Percentiles rank a stretch among this genome's conserved stretches.
Conservation (phyloP, 495 filamentous ascomycete genomes). For the Cladorrhinum samala region DNA sequence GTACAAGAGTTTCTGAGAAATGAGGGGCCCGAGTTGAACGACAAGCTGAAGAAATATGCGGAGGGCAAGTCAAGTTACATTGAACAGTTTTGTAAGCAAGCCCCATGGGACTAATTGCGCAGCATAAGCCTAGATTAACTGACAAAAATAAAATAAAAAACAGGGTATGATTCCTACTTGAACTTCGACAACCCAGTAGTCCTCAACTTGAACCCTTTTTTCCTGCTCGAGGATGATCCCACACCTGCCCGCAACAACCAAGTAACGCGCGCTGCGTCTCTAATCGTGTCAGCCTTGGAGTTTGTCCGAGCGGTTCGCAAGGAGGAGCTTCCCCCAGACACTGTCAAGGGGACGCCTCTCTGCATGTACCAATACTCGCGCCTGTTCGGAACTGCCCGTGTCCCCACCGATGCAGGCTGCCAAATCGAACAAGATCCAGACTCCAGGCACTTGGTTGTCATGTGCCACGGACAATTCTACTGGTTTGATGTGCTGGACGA, state of each 20-base stretch:
- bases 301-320: constrained; percentile 91
- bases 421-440: constrained; percentile 89
- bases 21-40: constrained; percentile 82
- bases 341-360: constrained; percentile 69
- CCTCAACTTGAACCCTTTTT: constrained; percentile 96
- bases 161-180: constrained; percentile 98
- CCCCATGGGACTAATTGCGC: too few species aligned
- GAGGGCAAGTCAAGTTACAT: constrained; percentile 91
- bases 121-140: constrained; percentile 35
- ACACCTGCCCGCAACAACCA: constrained; percentile 95
- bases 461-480: constrained; percentile 96
- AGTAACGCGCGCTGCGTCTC: constrained; percentile 86
- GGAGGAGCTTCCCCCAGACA: constrained; percentile 91
- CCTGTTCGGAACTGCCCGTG: constrained; percentile 88
- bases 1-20: constrained; percentile 78
- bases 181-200: constrained; percentile 98
- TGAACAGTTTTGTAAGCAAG: constrained; percentile 99
- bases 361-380: constrained; percentile 98
- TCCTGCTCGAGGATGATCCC: constrained; percentile 94
- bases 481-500: constrained; percentile 98
- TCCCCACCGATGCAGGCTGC: constrained; percentile 92
- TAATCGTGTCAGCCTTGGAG: constrained; percentile 81
- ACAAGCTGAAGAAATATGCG: constrained; percentile 90
- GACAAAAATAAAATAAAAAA: constrained; percentile 4
- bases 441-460: constrained; percentile 85